Evolutionary conservation across 805 yeast species (phyloP).

Genomic region (Candida patagonica): DNA sequence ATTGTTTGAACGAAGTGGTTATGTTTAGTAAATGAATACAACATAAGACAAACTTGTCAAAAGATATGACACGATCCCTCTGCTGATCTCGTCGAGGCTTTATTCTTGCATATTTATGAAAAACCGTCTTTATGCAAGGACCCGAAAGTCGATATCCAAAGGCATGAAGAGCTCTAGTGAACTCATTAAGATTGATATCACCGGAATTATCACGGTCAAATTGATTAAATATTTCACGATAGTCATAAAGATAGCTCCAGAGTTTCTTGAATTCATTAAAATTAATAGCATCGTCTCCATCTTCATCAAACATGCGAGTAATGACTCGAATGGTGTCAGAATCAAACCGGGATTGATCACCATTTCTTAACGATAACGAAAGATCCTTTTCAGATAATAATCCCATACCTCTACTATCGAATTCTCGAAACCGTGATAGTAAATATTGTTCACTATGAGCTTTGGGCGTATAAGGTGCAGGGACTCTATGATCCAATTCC

Average conservation of each 20-base stretch:
- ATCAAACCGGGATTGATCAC: slow-evolving; percentile 47
- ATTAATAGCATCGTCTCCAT: slow-evolving; percentile 35
- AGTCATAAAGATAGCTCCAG: slow-evolving; percentile 60
- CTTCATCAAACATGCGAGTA: slow-evolving; percentile 53
- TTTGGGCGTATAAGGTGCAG: slow-evolving; percentile 2
- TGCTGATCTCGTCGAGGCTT: slow-evolving; percentile 20
- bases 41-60: slow-evolving; percentile 75
- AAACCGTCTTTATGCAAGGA: slow-evolving; percentile 48
- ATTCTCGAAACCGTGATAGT: slow-evolving; percentile 19
- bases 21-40: slow-evolving; percentile 67
- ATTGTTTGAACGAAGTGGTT: slow-evolving; percentile 70
- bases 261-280: slow-evolving; percentile 56
- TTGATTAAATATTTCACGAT: slow-evolving; percentile 53
- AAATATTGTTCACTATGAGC: slow-evolving; percentile 14
- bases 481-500: neutral
- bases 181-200: slow-evolving; percentile 57
- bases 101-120: slow-evolving; percentile 42
- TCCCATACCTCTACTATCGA: slow-evolving; percentile 43
- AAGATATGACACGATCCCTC: slow-evolving; percentile 38
- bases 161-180: slow-evolving; percentile 48
- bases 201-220: slow-evolving; percentile 54
- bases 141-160: slow-evolving; percentile 57
- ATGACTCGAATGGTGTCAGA: slow-evolving; percentile 51
- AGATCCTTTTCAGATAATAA: slow-evolving; percentile 48
- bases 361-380: slow-evolving; percentile 48